Evolutionary conservation across 2,329 filamentous ascomycete genomes (phyloP).

Genomic region (Colletotrichum sp.): DNA sequence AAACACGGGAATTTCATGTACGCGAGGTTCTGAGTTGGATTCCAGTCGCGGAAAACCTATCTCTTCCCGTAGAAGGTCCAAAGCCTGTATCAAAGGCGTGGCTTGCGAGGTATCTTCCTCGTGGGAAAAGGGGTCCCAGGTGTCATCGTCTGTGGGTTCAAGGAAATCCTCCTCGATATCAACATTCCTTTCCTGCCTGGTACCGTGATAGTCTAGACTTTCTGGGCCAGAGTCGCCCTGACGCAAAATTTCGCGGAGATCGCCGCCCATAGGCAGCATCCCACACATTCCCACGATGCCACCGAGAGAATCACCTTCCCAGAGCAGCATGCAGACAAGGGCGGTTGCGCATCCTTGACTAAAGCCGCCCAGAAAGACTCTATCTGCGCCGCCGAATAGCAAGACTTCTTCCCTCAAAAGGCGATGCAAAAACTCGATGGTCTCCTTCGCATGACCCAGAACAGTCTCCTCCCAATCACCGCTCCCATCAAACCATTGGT

Average conservation of each 20-base stretch:
- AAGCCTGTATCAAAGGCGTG: neutral
- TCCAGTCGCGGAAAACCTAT: neutral
- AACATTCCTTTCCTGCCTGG: neutral
- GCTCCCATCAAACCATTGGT: slow-evolving; percentile 40
- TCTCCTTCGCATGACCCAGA: slow-evolving; percentile 38
- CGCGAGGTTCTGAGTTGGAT: neutral
- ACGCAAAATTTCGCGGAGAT: slow-evolving; percentile 27
- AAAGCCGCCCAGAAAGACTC: slow-evolving; percentile 53
- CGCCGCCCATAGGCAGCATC: slow-evolving; percentile 45
- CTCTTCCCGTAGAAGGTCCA: neutral
- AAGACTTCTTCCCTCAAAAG: slow-evolving; percentile 40
- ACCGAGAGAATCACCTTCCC: slow-evolving; percentile 43
- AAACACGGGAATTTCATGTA: slow-evolving; percentile 43
- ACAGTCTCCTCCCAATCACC: slow-evolving; percentile 37
- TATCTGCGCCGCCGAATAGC: slow-evolving; percentile 38
- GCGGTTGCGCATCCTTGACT: slow-evolving; percentile 59
- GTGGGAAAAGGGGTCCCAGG: neutral
- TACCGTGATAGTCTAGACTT: neutral
- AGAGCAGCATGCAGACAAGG: slow-evolving; percentile 45
- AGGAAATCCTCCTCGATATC: neutral
- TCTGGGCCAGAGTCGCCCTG: neutral
- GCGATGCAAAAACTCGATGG: slow-evolving; percentile 40
- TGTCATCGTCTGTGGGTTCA: neutral
- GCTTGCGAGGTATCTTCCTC: neutral
- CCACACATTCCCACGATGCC: slow-evolving; percentile 49